phyloP scores from a whole-genome alignment of 2,329 filamentous ascomycete genomes.

The Ceratocystis alfenasii region DNA sequence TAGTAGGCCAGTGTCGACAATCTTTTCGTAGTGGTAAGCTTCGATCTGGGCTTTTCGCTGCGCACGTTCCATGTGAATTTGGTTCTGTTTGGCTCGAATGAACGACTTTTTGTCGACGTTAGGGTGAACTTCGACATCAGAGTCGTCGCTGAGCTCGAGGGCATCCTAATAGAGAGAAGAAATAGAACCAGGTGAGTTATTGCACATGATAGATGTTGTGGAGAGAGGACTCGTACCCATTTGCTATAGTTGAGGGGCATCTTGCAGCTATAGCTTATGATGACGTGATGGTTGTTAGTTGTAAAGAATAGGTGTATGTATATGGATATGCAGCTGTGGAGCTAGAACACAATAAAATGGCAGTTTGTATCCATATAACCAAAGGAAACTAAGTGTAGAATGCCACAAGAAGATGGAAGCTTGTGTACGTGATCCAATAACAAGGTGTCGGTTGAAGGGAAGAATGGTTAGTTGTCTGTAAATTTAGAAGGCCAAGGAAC shows the following conservation, averaged over 20 bases:
- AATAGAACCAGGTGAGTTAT: conserved; percentile 19
- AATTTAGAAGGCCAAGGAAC: conserved; percentile 15
- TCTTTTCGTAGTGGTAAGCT: conserved; percentile 80
- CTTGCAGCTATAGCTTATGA: conserved; percentile 25
- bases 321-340: background rate
- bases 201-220: background rate
- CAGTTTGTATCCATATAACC: background rate
- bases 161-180: conserved; percentile 49
- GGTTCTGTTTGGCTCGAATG: conserved; percentile 92
- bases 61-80: conserved; percentile 84
- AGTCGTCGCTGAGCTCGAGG: conserved; percentile 95
- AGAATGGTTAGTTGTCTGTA: background rate
- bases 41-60: conserved; percentile 81
- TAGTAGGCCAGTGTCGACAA: conserved; percentile 84
- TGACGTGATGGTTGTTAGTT: conserved; percentile 24
- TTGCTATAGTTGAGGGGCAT: conserved; percentile 54
- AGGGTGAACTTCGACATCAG: conserved; percentile 93
- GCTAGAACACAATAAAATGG: background rate
- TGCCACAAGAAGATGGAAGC: background rate
- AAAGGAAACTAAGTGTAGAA: background rate
- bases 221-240: conserved; percentile 42
- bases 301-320: conserved; percentile 20
- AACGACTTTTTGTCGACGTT: conserved; percentile 98
- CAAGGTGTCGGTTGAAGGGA: background rate
- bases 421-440: background rate